A percentile compares a stretch with the other conserved stretches of the same genome.
phyloP scores from a whole-genome alignment of 116 monocot species.

The Trichopus zeylanicus region DNA sequence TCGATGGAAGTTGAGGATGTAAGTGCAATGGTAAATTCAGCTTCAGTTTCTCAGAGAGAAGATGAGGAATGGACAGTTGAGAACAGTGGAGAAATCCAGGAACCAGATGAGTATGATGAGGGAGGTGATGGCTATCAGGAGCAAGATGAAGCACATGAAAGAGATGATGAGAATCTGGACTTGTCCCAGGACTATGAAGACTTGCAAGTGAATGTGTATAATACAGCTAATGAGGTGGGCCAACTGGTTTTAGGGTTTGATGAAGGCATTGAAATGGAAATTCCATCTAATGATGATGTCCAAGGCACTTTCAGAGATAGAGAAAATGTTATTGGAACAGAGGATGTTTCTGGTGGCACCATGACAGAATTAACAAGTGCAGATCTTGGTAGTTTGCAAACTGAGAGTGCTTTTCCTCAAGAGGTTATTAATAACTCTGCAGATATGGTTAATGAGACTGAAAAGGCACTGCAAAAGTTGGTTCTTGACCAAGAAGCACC shows the following conservation, averaged over 20 bases:
- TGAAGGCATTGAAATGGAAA: slow-evolving; percentile 34
- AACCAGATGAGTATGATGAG: slow-evolving; percentile 63
- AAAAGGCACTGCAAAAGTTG: slow-evolving; percentile 34
- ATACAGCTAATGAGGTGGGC: slow-evolving; percentile 15
- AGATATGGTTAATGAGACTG: slow-evolving; percentile 21
- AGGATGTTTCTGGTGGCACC: slow-evolving; percentile 5
- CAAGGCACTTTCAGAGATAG: slow-evolving; percentile 14
- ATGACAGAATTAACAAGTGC: slow-evolving; percentile 6
- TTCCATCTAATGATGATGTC: slow-evolving; percentile 23
- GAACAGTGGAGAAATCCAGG: slow-evolving; percentile 45
- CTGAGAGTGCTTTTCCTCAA: slow-evolving; percentile 11
- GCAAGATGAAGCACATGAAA: slow-evolving; percentile 47
- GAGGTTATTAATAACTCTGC: slow-evolving; percentile 3
- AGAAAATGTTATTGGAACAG: slow-evolving; percentile 7
- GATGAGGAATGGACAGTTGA: slow-evolving; percentile 82
- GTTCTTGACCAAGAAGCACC: slow-evolving; percentile 21
- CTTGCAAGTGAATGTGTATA: slow-evolving; percentile 15
- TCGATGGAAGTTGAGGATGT: slow-evolving; percentile 15
- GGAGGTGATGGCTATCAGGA: slow-evolving; percentile 42
- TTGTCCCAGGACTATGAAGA: slow-evolving; percentile 24
- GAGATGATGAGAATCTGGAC: slow-evolving; percentile 38
- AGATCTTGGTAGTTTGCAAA: slow-evolving; percentile 10
- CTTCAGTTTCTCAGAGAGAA: slow-evolving; percentile 32
- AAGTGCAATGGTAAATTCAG: slow-evolving; percentile 13
- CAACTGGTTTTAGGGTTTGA: slow-evolving; percentile 29